Evolutionary conservation across 2,329 filamentous ascomycete species (phyloP).

Genomic region (Albophoma yamanashiensis): DNA sequence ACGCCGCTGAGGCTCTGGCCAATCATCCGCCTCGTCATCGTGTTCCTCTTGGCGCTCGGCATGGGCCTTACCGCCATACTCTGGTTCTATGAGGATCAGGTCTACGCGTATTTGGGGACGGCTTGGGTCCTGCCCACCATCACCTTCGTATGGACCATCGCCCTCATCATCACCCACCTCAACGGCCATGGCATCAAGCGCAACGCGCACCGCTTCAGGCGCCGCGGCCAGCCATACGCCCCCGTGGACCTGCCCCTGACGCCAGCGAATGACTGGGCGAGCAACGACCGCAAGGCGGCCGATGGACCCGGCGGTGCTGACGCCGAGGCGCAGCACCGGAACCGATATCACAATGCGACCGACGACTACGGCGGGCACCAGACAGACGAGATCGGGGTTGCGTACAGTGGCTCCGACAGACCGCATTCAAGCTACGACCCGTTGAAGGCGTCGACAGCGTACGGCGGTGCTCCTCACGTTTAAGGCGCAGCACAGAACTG

Average conservation of each 20-base stretch:
- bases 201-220: slow-evolving; percentile 2
- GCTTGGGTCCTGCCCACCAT: slow-evolving; percentile 22
- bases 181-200: slow-evolving; percentile 3
- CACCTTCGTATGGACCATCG: slow-evolving; percentile 20
- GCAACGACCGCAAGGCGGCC: background rate
- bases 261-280: background rate
- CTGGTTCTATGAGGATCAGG: slow-evolving; percentile 8
- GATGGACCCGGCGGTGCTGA: background rate
- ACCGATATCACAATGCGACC: background rate
- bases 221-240: slow-evolving; percentile 6
- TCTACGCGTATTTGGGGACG: slow-evolving; percentile 12
- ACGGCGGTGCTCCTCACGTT: background rate
- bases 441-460: slow-evolving; percentile 1
- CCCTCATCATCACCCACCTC: slow-evolving; percentile 22
- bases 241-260: slow-evolving; percentile 3
- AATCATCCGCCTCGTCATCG: slow-evolving; percentile 17
- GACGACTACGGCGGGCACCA: background rate
- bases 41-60: slow-evolving; percentile 17
- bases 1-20: slow-evolving; percentile 20
- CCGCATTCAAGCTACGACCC: slow-evolving; percentile 1
- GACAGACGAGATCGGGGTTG: background rate
- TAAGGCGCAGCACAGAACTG: background rate
- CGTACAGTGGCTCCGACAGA: background rate
- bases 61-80: slow-evolving; percentile 16
- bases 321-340: background rate